These are phyloP conservation scores for Guadua angustifolia DNA, from an alignment of 176 grass and related monocot species.

Conservation along the genomic window DNA sequence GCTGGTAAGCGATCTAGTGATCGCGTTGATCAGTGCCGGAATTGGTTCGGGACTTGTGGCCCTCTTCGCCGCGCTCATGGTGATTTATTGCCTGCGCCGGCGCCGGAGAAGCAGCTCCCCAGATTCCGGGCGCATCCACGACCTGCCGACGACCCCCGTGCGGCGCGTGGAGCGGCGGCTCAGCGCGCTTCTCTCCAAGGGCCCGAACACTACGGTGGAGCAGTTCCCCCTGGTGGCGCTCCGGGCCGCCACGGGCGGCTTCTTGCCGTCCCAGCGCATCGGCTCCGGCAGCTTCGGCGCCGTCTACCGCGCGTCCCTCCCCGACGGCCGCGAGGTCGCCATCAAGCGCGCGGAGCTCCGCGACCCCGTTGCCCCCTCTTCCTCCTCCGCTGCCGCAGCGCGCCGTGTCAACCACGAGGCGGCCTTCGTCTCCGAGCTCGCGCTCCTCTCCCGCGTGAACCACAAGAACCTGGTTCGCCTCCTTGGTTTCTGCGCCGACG, in stretches of 20 bases:
- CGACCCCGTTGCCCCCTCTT: constrained; percentile 7
- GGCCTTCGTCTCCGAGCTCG: constrained; percentile 75
- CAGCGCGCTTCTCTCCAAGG: constrained; percentile 64
- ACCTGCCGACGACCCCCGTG: constrained; percentile 28
- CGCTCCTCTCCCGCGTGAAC: constrained; percentile 86
- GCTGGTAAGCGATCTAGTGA: constrained; percentile 34
- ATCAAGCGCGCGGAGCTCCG: constrained; percentile 80
- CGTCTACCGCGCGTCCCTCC: constrained; percentile 74
- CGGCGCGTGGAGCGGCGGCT: constrained; percentile 62
- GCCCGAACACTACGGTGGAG: constrained; percentile 80
- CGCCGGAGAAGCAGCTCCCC: not conserved
- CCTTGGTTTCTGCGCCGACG: constrained; percentile 79
- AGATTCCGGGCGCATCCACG: constrained; percentile 63
- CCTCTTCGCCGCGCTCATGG: not conserved
- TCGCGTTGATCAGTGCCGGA: constrained; percentile 48
- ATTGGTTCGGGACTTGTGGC: constrained; percentile 37
- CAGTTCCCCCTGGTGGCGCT: constrained; percentile 72
- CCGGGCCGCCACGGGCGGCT: constrained; percentile 54
- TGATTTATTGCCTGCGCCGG: constrained; percentile 15
- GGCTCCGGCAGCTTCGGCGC: constrained; percentile 87
- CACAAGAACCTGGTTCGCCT: constrained; percentile 95
- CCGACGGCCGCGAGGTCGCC: constrained; percentile 77
- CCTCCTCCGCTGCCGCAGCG: constrained; percentile 19
- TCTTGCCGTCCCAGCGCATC: constrained; percentile 64
- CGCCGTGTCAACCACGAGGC: constrained; percentile 52